Base-by-base conservation (phyloP, 805 yeast species). In the Saccharomyces eubayanus region DNA sequence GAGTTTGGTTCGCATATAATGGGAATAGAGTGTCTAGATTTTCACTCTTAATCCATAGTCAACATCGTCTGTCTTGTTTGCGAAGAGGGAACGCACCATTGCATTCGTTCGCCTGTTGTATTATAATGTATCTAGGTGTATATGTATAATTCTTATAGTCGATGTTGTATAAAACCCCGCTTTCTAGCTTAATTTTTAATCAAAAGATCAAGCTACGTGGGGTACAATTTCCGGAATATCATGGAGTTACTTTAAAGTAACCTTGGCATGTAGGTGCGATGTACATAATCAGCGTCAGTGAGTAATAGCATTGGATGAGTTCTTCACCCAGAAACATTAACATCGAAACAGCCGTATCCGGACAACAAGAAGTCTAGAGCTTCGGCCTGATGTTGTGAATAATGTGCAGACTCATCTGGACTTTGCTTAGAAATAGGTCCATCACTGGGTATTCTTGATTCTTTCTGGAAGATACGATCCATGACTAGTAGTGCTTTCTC, bases 281-380 rank as follows among this genome's bases (percentile, higher is more conserved):
- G 12, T 12, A 14, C 14, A 14, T 31, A 12, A 31, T 12, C 5
- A 4, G 5, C 14, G 16, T 12, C n/a, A 31, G n/a, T 6, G n/a
- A 12, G 16, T 31, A 12, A 11, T 10, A 10, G 40, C 16, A 31
- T 31, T 5, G 2, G n/a, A 31, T 31, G 11, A 4, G 16, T 12
- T 31, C 40, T 12, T 31, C 40, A 65, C 11, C 67, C 67, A 10
- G 64, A 55, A 5, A 65, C 63, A 45, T 63, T 63, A 9, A 65
- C 69, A 61, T 87, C 94, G 66, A 87, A 87, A 67, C 87, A 87
- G 40, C 90, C 96, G 68, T 89, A 89, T 2, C 97, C 96, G 47
- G 96, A 92, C 43, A 89, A 73, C 53, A 80, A 59, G 55, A 68
- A 72, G 53, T 65, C 65, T 57, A 74, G 68, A 56, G 70, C 67